Percentiles rank a stretch among this genome's conserved stretches.
phyloP scores from a whole-genome alignment of 257 asterid species.

The Echites panduratus region DNA sequence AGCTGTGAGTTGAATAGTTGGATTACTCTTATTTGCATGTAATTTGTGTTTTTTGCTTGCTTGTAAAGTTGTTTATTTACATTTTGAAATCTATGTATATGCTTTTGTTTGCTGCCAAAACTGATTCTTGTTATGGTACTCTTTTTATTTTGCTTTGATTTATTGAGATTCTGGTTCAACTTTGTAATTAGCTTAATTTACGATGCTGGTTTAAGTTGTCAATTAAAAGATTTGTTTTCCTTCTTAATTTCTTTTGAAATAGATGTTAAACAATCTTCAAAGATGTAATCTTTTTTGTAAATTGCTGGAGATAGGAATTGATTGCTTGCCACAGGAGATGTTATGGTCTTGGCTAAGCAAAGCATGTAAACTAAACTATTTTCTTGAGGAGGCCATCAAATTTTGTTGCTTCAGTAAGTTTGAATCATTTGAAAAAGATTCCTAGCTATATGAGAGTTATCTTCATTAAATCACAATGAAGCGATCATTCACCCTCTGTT shows the following conservation, averaged over 20 bases:
- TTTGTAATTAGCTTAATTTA: neutral
- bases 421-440: neutral
- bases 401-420: neutral
- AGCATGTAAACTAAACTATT: neutral
- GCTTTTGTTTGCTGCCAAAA: neutral
- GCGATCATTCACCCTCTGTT: neutral
- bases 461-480: neutral
- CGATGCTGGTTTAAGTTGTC: neutral
- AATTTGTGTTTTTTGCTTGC: neutral
- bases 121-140: neutral
- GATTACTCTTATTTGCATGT: neutral
- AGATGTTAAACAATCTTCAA: neutral
- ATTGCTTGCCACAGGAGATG: neutral
- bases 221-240: neutral
- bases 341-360: neutral
- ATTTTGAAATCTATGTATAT: neutral
- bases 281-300: neutral
- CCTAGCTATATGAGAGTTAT: neutral
- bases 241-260: neutral
- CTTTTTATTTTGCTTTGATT: neutral
- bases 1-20: conserved; percentile 41
- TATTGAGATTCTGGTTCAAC: neutral
- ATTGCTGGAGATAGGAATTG: neutral
- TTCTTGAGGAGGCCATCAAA: neutral
- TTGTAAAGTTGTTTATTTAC: neutral